Evolutionary conservation across 1,284 basidiomycete species (phyloP), one percentile per base, ranked within the genome.

Genomic region (Binderoboletus segoi): DNA sequence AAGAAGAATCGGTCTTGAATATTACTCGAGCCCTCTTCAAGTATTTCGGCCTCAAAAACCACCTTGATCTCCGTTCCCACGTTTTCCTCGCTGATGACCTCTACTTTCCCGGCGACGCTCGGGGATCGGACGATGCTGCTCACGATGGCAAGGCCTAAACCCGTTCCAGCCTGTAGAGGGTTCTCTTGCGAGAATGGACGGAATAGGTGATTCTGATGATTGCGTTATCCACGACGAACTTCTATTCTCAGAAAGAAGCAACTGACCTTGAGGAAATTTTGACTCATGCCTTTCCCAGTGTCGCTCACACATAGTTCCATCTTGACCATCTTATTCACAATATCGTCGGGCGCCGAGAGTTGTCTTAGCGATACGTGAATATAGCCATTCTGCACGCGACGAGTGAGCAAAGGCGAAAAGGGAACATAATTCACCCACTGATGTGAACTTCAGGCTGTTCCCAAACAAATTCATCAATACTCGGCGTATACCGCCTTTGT

Each of bases 161-260:
- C 96, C 1, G 96, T 98, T 2, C 96, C 96, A 2, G 94, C 89
- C 67, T 96, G 94, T 11, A 94, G 71, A 2, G 93, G 91, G 65
- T 94, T 94, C 72, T 93, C 91, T 77, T 98, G 96, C 1, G 95
- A 94, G 75, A 98, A 98, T 0, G 96, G 96, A 66, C 97, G 95
- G 77, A 98, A 98, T 3, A 98, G 80, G 74, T 97, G 94, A 63
- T 97, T 94, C 85, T 94, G 66, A 13, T 35, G 18, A 44, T 35
- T 35, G 28, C 62, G 45, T 33, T 52, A 57, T 59, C 63, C 55
- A 61, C 15, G 65, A 50, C 56, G 49, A 41, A 30, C 21, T 24
- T 55, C 12, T 24, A 37, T 11, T 45, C n/a, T 18, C 33, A 4
- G 8, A 12, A 53, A 26, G 46, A 52, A 41, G 26, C 8, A 41